Evolutionary conservation across 805 yeast genomes (phyloP), one percentile per base, ranked within the genome.

Genomic region (Dipodascus albidus): DNA sequence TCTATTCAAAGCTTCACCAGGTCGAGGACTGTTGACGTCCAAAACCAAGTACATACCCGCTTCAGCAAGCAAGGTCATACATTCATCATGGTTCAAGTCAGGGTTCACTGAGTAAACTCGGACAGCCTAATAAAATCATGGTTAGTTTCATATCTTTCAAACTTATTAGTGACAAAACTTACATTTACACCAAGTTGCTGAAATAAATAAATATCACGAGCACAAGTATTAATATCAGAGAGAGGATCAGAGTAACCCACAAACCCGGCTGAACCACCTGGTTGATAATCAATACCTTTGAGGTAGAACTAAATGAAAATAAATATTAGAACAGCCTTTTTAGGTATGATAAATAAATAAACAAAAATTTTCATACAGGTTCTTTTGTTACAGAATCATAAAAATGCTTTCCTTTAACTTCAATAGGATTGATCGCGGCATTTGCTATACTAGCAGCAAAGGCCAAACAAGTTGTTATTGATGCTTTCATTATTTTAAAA

Each of bases 211-310:
- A 87, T 80, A 66, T 91, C 98, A 59, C 97, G 77, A 2, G 90
- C 84, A 71, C 98, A 91, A 19, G 68, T 62, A 11, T 75, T 69
- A 2, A 81, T 75, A 61, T 87, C 83, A 1, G 96, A 83, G 47
- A 91, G 72, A 0, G 96, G 96, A 64, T 91, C 98, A 50, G 64
- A 49, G 55, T 58, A 48, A 56, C 71, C 22, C 81, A 82, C 0
- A 52, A 64, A 66, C 1, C 82, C 90, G 0, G 96, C 82, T 0
- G 96, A 83, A 0, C 97, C 98, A 8, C 97, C 97, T 0, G 97
- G 97, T 64, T 91, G 97, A 64, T 90, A 90, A 67, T 91, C 98
- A 1, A 91, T 85, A 19, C 98, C 98, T 67, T 95, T 78, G 60
- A 89, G 84, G 70, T 83, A 89, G 68, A 88, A 89, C 44, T 38